Conservation (phyloP, 257 asterid genomes). For the Ballota nigra region DNA sequence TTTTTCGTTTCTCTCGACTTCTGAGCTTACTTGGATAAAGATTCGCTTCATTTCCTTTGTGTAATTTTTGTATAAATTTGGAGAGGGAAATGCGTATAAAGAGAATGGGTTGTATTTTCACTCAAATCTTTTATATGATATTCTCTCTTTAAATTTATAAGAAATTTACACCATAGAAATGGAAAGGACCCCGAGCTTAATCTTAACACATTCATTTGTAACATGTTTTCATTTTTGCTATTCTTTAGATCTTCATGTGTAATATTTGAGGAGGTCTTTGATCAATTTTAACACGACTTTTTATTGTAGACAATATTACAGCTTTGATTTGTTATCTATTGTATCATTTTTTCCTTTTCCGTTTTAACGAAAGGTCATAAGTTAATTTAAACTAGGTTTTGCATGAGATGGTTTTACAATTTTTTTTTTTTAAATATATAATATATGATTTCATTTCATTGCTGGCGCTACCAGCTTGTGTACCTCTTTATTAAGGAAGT, state of each 20-base stretch:
- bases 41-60: neutral
- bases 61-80: neutral
- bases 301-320: neutral
- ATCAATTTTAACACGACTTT: neutral
- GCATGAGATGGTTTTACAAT: no score
- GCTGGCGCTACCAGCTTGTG: no score
- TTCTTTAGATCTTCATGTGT: slow-evolving; percentile 12
- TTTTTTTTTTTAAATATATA: no score
- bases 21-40: neutral
- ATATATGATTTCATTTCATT: no score
- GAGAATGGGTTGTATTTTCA: neutral
- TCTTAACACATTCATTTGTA: no score
- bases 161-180: neutral
- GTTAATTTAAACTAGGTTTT: no score
- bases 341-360: no score
- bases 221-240: no score
- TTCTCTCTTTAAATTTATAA: neutral
- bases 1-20: no score
- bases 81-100: neutral
- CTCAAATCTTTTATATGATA: neutral
- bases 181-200: no score
- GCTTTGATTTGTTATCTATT: neutral
- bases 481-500: no score
- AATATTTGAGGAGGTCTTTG: slow-evolving; percentile 1
- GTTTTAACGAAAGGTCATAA: no score